Evolutionary conservation across 495 filamentous ascomycete genomes (phyloP).

Genomic region (Darksidea phi): DNA sequence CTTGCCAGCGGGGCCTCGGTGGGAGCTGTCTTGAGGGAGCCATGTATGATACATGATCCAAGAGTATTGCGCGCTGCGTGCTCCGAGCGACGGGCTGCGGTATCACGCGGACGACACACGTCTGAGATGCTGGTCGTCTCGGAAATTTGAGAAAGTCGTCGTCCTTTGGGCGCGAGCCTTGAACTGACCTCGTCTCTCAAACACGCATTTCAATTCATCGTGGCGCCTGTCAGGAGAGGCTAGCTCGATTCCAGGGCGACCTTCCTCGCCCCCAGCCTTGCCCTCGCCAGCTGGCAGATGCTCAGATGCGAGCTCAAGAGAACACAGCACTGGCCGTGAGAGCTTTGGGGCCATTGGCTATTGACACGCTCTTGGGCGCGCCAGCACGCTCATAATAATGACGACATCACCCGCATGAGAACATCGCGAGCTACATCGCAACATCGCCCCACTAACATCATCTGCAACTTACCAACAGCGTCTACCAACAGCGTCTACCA

Average conservation of each 20-base stretch:
- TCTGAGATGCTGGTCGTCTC: slow-evolving; percentile 1
- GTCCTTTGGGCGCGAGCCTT: not conserved
- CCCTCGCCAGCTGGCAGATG: not conserved
- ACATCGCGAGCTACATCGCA: not conserved
- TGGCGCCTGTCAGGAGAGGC: slow-evolving; percentile 2
- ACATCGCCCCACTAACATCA: not conserved
- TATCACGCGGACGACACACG: slow-evolving; percentile 8
- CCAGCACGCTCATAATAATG: slow-evolving; percentile 11
- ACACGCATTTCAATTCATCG: not conserved
- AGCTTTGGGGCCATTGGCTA: no score
- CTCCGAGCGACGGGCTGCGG: not conserved
- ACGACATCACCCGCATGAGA: slow-evolving; percentile 21
- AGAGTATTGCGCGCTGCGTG: not conserved
- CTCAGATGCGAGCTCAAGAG: no score
- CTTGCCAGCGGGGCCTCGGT: not conserved
- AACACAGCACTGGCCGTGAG: no score
- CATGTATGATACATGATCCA: slow-evolving; percentile 1
- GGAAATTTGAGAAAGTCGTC: not conserved
- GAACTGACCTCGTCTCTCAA: not conserved
- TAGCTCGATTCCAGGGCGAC: not conserved
- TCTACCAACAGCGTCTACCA: not conserved
- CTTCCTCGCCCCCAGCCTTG: no score
- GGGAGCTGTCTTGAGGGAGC: not conserved
- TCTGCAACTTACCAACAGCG: not conserved
- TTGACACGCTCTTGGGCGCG: no score